Evolutionary conservation across 1,284 basidiomycete species (phyloP), one percentile per base, ranked within the genome.

Genomic region (Puccinia hordei): DNA sequence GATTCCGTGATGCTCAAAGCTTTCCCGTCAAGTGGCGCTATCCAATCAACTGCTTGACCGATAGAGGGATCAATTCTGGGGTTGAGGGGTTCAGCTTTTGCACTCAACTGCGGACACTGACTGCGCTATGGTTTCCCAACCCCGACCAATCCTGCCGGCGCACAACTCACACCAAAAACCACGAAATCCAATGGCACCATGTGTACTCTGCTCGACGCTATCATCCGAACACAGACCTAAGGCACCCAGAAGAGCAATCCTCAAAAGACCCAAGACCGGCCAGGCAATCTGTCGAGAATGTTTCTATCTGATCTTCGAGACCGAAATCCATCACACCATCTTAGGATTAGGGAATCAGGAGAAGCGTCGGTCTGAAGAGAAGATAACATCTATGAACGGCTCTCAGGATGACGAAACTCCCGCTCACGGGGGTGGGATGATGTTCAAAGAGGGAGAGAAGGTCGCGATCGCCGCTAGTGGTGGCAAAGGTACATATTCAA

Each of bases 401-500:
- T 12, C 27, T 2, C n/a, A 46, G 38, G 38, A 46, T 4, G 12
- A 38, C 27, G 55, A 61, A 3, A 19, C 53, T 12, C 0, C 51
- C 13, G 35, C n/a, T 2, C 27, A 49, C 5, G 51, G 24, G 15
- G 38, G 27, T 22, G 19, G 38, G 15, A 65, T 38, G 0, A 88
- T 99, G 17, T 99, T 99, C 88, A 90, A 90, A 84, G 89, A 90
- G n/a, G 95, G 96, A 46, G 95, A 99, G 86, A 89, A 90, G 82
- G 95, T 99, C 51, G 97, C 96, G 33, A 99, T 99, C 82, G 96
- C 96, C 65, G 96, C 97, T 75, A 97, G 94, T 75, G 96, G 96
- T 78, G 97, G 96, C 63, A 99, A 99, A 89, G 95, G 95, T 93
- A 75, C 24, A 9, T 22, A 30, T 24, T 6, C 69, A 86, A 84